A percentile compares a stretch with the other conserved stretches of the same genome.
phyloP scores from a whole-genome alignment of 345 rosid species.

The Brassica rapa region DNA sequence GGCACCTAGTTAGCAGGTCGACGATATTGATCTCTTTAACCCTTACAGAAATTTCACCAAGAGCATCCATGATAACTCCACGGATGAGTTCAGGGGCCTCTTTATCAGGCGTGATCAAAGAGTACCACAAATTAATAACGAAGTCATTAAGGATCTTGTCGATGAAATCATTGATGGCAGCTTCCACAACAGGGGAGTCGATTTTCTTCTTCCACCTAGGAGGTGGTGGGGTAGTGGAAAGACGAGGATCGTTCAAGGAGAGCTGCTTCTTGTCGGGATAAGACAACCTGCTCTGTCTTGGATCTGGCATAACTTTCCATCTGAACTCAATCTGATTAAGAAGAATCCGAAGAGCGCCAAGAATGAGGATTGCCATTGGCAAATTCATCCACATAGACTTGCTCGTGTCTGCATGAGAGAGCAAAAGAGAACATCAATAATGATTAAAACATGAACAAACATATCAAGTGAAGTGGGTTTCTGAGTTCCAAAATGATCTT shows the following conservation, averaged over 20 bases:
- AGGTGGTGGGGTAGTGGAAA: conserved; percentile 55
- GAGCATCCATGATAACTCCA: conserved; percentile 80
- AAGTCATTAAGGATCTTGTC: conserved; percentile 85
- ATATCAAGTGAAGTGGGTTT: background rate
- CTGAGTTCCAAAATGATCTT: background rate
- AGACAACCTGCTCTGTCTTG: conserved; percentile 50
- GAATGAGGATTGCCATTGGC: conserved; percentile 72
- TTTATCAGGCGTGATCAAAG: conserved; percentile 83
- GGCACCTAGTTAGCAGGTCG: conserved; percentile 79
- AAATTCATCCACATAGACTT: conserved; percentile 92
- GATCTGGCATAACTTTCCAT: conserved; percentile 54
- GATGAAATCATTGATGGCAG: conserved; percentile 68
- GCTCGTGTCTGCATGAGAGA: conserved; percentile 68
- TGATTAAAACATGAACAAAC: conserved; percentile 3
- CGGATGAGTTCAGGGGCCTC: conserved; percentile 88
- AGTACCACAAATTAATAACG: conserved; percentile 86
- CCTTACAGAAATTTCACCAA: conserved; percentile 85
- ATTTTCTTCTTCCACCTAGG: conserved; percentile 82
- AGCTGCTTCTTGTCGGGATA: conserved; percentile 70
- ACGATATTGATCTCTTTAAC: conserved; percentile 81
- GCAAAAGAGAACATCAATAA: background rate
- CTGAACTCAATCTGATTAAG: conserved; percentile 70
- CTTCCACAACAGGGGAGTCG: conserved; percentile 82
- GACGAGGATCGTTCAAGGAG: conserved; percentile 74
- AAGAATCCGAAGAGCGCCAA: conserved; percentile 53